phyloP scores from a whole-genome alignment of 306 rosid genomes.

The Casuarina glauca region DNA sequence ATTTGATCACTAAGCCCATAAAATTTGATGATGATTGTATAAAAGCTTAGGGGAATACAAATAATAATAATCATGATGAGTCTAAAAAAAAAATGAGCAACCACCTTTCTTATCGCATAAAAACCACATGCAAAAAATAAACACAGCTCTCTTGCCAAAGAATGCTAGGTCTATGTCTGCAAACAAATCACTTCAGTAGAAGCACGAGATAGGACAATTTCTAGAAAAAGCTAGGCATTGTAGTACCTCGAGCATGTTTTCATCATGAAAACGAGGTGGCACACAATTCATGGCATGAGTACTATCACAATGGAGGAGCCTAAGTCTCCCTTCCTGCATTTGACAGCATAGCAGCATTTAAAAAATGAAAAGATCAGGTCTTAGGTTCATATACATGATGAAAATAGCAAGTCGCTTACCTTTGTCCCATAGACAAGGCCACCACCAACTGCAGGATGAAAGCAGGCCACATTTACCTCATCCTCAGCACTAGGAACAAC shows the following conservation, averaged over 20 bases:
- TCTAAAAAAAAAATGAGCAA: not conserved
- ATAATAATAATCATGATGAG: not conserved
- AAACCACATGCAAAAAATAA: not conserved
- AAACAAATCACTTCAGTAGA: not conserved
- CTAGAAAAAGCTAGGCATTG: not conserved
- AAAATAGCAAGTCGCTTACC: constrained; percentile 29
- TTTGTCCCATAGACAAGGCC: constrained; percentile 66
- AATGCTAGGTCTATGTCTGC: not conserved
- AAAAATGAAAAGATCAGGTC: not conserved
- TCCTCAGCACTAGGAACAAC: constrained; percentile 64
- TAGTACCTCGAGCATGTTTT: constrained; percentile 56
- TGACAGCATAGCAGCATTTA: constrained; percentile 1
- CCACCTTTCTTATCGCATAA: not conserved
- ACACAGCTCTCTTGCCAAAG: not conserved
- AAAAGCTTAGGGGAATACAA: not conserved
- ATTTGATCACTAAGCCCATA: not conserved
- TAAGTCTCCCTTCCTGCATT: constrained; percentile 58
- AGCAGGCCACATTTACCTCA: constrained; percentile 66
- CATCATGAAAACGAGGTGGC: constrained; percentile 37
- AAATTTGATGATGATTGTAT: not conserved
- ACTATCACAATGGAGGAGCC: constrained; percentile 54
- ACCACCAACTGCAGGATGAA: constrained; percentile 63
- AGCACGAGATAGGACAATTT: not conserved
- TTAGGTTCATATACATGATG: not conserved
- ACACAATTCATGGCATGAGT: constrained; percentile 32